These are phyloP conservation scores for Draba incana DNA, from an alignment of 345 rosid species.

Conservation along the genomic window DNA sequence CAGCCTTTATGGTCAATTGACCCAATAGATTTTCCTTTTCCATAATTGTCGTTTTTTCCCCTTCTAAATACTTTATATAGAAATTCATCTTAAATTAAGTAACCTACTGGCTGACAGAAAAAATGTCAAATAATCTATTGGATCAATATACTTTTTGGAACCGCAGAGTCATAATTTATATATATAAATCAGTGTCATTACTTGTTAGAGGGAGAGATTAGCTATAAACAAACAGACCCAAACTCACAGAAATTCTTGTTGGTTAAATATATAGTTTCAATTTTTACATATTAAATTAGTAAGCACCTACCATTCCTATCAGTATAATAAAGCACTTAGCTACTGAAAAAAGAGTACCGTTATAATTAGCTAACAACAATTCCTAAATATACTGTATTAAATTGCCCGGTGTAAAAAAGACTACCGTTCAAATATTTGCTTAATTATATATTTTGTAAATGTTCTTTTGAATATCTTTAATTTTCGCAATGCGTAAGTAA, in stretches of 20 bases:
- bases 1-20: constrained; percentile 35
- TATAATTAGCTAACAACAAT: constrained; percentile 1
- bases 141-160: not conserved
- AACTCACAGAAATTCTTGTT: not conserved
- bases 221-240: not conserved
- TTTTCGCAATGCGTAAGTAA: not conserved
- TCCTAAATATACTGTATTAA: not conserved
- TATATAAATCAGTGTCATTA: not conserved
- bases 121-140: not conserved
- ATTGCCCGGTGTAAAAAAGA: not conserved
- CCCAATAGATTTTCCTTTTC: constrained; percentile 27
- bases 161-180: not conserved
- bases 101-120: not conserved
- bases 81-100: constrained; percentile 12
- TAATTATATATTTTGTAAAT: not conserved
- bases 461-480: not conserved
- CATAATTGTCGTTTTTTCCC: not conserved
- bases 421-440: not conserved
- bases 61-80: not conserved
- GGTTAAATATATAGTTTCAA: not conserved
- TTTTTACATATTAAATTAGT: not conserved
- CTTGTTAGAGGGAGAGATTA: not conserved
- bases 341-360: constrained; percentile 19
- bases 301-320: constrained; percentile 17
- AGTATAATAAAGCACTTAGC: constrained; percentile 1